These are phyloP conservation scores for Centella asiatica DNA, from an alignment of 129 eudicot genomes.

Conservation along the genomic window DNA sequence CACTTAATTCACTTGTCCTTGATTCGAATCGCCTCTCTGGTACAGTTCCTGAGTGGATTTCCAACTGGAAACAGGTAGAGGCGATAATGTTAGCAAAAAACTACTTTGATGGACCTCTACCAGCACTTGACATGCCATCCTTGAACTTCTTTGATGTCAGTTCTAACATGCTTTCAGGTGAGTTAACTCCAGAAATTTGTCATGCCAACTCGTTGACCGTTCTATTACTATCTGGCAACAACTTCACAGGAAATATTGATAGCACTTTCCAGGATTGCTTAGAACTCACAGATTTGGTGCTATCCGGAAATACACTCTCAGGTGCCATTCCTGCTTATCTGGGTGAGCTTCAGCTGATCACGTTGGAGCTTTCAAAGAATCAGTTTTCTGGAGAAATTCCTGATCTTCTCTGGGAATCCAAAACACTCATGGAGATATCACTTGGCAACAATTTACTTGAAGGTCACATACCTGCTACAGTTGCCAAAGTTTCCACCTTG, in stretches of 20 bases:
- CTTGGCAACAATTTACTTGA: slow-evolving; percentile 54
- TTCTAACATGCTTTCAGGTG: slow-evolving; percentile 64
- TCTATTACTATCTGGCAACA: slow-evolving; percentile 46
- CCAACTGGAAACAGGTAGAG: slow-evolving; percentile 56
- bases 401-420: slow-evolving; percentile 62
- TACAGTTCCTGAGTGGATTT: slow-evolving; percentile 58
- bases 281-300: slow-evolving; percentile 47
- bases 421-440: slow-evolving; percentile 64
- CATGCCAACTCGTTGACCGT: slow-evolving; percentile 24
- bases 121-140: slow-evolving; percentile 47
- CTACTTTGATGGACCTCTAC: slow-evolving; percentile 48
- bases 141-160: slow-evolving; percentile 45
- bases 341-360: slow-evolving; percentile 62
- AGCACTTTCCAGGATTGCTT: slow-evolving; percentile 51
- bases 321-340: slow-evolving; percentile 71
- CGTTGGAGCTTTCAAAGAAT: slow-evolving; percentile 65
- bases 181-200: slow-evolving; percentile 49
- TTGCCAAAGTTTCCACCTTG: slow-evolving; percentile 38
- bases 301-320: slow-evolving; percentile 56
- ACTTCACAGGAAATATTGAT: slow-evolving; percentile 56
- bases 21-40: slow-evolving; percentile 62
- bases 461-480: slow-evolving; percentile 46
- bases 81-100: slow-evolving; percentile 48
- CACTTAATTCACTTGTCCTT: slow-evolving; percentile 47
- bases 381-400: slow-evolving; percentile 60